Evolutionary conservation across 2,329 filamentous ascomycete species (phyloP).

Genomic region (Keithomyces neogunnii): DNA sequence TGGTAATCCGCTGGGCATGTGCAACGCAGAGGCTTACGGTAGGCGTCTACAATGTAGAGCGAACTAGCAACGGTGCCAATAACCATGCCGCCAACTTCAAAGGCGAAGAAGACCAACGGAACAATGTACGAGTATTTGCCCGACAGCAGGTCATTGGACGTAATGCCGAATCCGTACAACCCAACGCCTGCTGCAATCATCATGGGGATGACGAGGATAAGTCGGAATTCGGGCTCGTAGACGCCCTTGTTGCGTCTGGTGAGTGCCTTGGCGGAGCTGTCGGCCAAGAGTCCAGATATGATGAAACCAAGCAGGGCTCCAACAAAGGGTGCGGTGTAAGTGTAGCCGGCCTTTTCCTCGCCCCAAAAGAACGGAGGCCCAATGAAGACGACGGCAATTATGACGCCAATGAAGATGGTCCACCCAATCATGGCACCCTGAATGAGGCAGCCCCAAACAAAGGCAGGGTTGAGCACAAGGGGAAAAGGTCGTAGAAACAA

Average conservation of each 20-base stretch:
- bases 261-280: constrained; percentile 62
- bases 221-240: constrained; percentile 87
- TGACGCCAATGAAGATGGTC: constrained; percentile 86
- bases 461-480: constrained; percentile 74
- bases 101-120: constrained; percentile 73
- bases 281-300: constrained; percentile 65
- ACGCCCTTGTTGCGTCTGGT: constrained; percentile 69
- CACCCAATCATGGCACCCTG: constrained; percentile 90
- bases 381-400: constrained; percentile 74
- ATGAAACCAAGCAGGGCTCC: constrained; percentile 72
- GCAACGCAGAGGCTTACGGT: constrained; percentile 43
- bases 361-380: constrained; percentile 74
- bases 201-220: constrained; percentile 76
- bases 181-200: constrained; percentile 69
- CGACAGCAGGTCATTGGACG: constrained; percentile 48
- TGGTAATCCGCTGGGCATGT: constrained; percentile 6
- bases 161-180: constrained; percentile 77
- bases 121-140: constrained; percentile 60
- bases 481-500: constrained; percentile 67
- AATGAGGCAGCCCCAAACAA: constrained; percentile 70
- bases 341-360: constrained; percentile 74
- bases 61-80: constrained; percentile 79
- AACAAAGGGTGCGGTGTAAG: constrained; percentile 78
- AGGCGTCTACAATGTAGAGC: constrained; percentile 87
- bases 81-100: constrained; percentile 85